Evolutionary conservation across 768 basidiomycete genomes (phyloP), one percentile per base, ranked within the genome.

Genomic region (Pleurotus cornucopiae): DNA sequence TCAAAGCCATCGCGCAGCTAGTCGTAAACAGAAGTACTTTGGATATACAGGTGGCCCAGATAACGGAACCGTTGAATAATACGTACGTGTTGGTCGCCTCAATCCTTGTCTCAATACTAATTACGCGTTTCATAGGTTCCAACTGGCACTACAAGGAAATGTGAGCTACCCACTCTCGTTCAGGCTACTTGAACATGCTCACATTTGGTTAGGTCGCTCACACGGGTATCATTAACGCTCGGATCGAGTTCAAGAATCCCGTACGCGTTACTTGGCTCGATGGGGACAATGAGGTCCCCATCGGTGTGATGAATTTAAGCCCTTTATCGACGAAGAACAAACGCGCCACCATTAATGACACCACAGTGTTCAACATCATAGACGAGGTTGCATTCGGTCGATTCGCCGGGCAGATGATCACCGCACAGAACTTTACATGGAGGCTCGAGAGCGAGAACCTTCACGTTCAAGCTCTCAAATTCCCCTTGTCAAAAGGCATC

Each of bases 341-440:
- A 62, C 78, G 81, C 53, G 88, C 86, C 0, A 71, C 69, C 2
- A 76, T 89, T 64, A 80, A 89, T 66, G 81, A 86, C 62, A 80
- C 75, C 6, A 81, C 78, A 0, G 69, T 68, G 0, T 89, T 89
- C 67, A 69, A 67, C 16, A 86, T 89, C 62, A 66, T 66, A 2
- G 75, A 89, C 61, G 68, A 79, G 62, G 67, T 65, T 26, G 81
- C 81, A 9, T 89, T 90, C 61, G 81, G 80, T 56, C 73, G 72
- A 18, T 89, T 89, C 67, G 77, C 86, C 2, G 70, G 70, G 41
- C 69, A 74, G 30, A 74, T 91, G 76, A 89, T 90, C 64, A 89
- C 85, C 0, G 76, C 80, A 46, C 71, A 72, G 46, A 82, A 76
- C 56, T 89, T 90, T 62, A 88, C 82, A 0, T 91, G 88, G 88